A percentile compares a stretch with the other conserved stretches of the same genome.
phyloP scores from a whole-genome alignment of 805 yeast species.

The Candida orba region DNA sequence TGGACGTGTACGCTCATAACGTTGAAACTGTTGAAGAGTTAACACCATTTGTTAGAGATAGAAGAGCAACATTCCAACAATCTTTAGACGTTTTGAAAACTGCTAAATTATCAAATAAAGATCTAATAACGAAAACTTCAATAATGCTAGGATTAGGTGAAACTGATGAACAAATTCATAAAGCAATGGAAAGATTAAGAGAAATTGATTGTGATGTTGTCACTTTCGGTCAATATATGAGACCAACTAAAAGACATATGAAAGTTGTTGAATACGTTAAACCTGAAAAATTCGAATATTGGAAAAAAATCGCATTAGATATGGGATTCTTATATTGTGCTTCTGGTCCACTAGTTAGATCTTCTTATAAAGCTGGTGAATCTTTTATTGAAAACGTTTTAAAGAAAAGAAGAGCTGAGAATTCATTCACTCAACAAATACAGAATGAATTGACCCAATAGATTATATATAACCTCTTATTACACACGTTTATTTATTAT shows the following conservation, averaged over 20 bases:
- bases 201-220: slow-evolving; percentile 82
- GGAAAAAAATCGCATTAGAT: slow-evolving; percentile 82
- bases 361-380: slow-evolving; percentile 97
- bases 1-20: slow-evolving; percentile 96
- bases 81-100: slow-evolving; percentile 67
- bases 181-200: slow-evolving; percentile 71
- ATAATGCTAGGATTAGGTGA: slow-evolving; percentile 97
- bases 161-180: slow-evolving; percentile 79
- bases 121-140: slow-evolving; percentile 85
- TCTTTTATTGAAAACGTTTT: slow-evolving; percentile 92
- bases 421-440: neutral
- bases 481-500: neutral
- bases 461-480: neutral
- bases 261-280: slow-evolving; percentile 92
- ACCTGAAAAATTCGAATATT: slow-evolving; percentile 90
- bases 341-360: slow-evolving; percentile 93
- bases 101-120: slow-evolving; percentile 74
- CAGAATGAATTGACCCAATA: neutral
- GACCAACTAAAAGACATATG: slow-evolving; percentile 98
- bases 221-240: slow-evolving; percentile 98
- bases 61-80: slow-evolving; percentile 93
- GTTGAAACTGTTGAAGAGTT: slow-evolving; percentile 92
- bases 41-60: slow-evolving; percentile 92
- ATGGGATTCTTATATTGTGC: slow-evolving; percentile 96
- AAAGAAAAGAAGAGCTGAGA: slow-evolving; percentile 48